phyloP scores from a whole-genome alignment of 1,284 basidiomycete species.

The Microbotryomycetes sp. region DNA sequence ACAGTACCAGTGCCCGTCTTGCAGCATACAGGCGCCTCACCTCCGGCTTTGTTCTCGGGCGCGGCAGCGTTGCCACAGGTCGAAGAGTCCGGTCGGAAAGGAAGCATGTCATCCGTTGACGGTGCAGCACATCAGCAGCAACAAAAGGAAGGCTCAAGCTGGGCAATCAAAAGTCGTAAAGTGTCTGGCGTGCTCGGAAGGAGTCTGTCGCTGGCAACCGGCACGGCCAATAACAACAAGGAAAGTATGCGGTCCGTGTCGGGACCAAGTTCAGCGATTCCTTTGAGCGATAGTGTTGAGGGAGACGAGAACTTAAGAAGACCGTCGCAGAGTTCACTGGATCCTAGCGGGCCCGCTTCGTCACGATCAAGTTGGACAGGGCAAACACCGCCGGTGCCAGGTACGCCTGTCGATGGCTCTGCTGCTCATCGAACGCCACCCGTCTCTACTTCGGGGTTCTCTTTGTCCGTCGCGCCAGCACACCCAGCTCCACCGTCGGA shows the following conservation, averaged over 20 bases:
- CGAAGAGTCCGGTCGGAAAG: background rate
- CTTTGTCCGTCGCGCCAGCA: background rate
- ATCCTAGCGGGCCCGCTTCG: background rate
- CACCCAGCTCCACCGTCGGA: background rate
- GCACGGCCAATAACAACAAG: background rate
- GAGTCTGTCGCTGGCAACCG: background rate
- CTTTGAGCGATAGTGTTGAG: background rate
- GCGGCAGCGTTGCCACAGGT: no score
- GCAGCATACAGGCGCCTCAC: background rate
- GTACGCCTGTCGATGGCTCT: background rate
- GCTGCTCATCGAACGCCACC: background rate
- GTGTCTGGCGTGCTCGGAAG: background rate
- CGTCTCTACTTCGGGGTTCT: background rate
- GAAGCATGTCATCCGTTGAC: background rate
- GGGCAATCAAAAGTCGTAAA: background rate
- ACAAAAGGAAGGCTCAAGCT: background rate
- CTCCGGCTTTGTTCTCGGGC: background rate
- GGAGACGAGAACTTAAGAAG: background rate
- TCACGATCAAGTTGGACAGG: background rate
- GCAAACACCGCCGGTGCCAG: background rate
- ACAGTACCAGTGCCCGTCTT: background rate
- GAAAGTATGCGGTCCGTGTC: no score
- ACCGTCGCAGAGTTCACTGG: background rate
- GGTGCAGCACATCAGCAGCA: background rate
- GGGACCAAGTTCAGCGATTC: no score